These are phyloP conservation scores for Fomitopsis betulina DNA, from an alignment of 1,284 basidiomycete genomes.

Conservation along the genomic window DNA sequence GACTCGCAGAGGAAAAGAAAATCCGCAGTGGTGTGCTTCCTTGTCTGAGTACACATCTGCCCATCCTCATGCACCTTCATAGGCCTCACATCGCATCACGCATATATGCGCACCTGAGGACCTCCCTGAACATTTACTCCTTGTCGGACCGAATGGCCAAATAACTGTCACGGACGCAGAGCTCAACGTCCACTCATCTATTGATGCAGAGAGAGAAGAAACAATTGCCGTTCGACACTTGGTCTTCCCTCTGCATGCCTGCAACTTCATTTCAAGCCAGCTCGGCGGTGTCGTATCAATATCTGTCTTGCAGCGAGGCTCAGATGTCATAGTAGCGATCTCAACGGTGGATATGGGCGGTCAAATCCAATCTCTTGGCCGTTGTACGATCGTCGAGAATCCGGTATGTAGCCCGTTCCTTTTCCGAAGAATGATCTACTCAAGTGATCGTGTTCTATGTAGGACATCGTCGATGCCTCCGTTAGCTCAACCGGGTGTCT, in stretches of 20 bases:
- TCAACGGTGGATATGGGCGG: constrained; percentile 12
- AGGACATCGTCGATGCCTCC: constrained; percentile 33
- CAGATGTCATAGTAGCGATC: constrained; percentile 10
- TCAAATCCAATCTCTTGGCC: constrained; percentile 9
- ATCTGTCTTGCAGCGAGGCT: constrained; percentile 13
- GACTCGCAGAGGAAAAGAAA: constrained; percentile 35
- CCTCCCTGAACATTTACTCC: constrained; percentile 37
- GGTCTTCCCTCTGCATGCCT: constrained; percentile 38
- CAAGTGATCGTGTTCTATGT: background rate
- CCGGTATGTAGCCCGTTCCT: constrained; percentile 9
- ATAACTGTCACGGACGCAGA: constrained; percentile 41
- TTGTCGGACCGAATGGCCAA: constrained; percentile 41
- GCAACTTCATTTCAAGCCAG: constrained; percentile 37
- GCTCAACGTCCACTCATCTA: constrained; percentile 34
- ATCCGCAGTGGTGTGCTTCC: constrained; percentile 39
- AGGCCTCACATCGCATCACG: constrained; percentile 42
- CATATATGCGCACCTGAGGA: constrained; percentile 43
- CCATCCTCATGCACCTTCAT: background rate
- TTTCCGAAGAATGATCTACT: background rate
- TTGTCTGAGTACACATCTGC: background rate
- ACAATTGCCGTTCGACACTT: constrained; percentile 37
- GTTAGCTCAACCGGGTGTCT: constrained; percentile 46
- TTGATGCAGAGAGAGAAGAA: constrained; percentile 17
- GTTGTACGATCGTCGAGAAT: constrained; percentile 14
- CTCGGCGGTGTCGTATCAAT: constrained; percentile 30